Percentiles rank a stretch among this genome's conserved stretches.
phyloP scores from a whole-genome alignment of 495 filamentous ascomycete species.

The Daldinia decipiens region DNA sequence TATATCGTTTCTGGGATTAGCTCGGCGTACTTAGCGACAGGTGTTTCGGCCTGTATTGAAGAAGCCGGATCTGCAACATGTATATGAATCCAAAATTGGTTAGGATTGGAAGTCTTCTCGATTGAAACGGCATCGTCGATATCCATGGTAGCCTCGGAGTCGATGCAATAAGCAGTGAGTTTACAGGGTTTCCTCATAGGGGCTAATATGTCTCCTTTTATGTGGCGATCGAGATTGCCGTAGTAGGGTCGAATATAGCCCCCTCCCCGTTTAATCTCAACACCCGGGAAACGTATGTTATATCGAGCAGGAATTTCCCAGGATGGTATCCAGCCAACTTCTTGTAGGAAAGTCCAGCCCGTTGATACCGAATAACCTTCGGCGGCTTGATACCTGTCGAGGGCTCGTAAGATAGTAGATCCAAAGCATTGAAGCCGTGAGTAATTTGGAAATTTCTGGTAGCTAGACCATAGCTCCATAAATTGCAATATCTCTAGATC shows the following conservation, averaged over 20 bases:
- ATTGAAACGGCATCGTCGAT: constrained; percentile 92
- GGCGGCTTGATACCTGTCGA: constrained; percentile 72
- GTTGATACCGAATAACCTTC: constrained; percentile 62
- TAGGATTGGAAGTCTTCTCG: constrained; percentile 65
- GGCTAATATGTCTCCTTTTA: constrained; percentile 60
- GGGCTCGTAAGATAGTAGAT: constrained; percentile 75
- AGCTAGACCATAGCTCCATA: constrained; percentile 73
- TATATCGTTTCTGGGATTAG: constrained; percentile 75
- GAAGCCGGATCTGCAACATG: constrained; percentile 96
- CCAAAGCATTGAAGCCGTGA: constrained; percentile 68
- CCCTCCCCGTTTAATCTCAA: constrained; percentile 56
- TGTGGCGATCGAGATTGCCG: constrained; percentile 43
- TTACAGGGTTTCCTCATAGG: constrained; percentile 76
- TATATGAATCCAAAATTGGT: constrained; percentile 83
- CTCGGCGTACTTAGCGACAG: constrained; percentile 71
- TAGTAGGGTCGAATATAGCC: constrained; percentile 47
- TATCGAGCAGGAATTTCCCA: constrained; percentile 81
- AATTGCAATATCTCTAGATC: constrained; percentile 74
- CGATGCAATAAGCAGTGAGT: constrained; percentile 84
- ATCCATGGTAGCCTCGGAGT: constrained; percentile 74
- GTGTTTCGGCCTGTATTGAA: constrained; percentile 69
- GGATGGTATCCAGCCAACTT: constrained; percentile 81
- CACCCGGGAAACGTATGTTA: constrained; percentile 65
- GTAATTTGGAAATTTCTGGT: constrained; percentile 57
- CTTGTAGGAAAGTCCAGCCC: constrained; percentile 80